Evolutionary conservation across 768 basidiomycete genomes (phyloP).

Genomic region (Tulasnella sp.): DNA sequence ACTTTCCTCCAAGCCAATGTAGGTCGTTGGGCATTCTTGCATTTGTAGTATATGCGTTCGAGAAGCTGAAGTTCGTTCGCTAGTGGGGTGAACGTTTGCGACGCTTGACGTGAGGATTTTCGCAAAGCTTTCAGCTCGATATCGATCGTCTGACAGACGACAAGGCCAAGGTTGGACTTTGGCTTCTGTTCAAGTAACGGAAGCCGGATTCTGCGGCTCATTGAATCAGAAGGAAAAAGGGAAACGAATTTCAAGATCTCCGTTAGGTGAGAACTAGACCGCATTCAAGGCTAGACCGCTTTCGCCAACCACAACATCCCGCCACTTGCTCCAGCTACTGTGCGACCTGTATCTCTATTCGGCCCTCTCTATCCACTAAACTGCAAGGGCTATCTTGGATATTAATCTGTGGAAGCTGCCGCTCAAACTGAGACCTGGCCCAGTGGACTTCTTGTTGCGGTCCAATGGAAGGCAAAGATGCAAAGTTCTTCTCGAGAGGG

Average conservation of each 20-base stretch:
- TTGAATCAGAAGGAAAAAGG: conserved; percentile 18
- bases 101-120: conserved; percentile 13
- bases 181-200: not conserved
- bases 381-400: not conserved
- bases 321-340: not conserved
- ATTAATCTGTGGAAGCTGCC: conserved; percentile 13
- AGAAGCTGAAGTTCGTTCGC: conserved; percentile 43
- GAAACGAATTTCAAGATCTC: conserved; percentile 24
- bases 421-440: conserved; percentile 37
- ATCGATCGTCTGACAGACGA: conserved; percentile 26
- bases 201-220: conserved; percentile 19
- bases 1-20: conserved; percentile 6
- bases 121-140: conserved; percentile 23
- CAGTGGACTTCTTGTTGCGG: not conserved
- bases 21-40: conserved; percentile 7
- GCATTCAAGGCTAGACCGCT: too few relatives aligned
- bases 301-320: not conserved
- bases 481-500: conserved; percentile 83
- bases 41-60: conserved; percentile 14
- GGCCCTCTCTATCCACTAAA: not conserved
- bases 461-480: conserved; percentile 35
- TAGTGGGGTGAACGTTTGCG: conserved; percentile 25
- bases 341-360: not conserved
- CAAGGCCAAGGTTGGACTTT: conserved; percentile 17
- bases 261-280: conserved; percentile 16